Base-by-base conservation (phyloP, 2,329 filamentous ascomycete genomes). In the Scytalidium lignicola region DNA sequence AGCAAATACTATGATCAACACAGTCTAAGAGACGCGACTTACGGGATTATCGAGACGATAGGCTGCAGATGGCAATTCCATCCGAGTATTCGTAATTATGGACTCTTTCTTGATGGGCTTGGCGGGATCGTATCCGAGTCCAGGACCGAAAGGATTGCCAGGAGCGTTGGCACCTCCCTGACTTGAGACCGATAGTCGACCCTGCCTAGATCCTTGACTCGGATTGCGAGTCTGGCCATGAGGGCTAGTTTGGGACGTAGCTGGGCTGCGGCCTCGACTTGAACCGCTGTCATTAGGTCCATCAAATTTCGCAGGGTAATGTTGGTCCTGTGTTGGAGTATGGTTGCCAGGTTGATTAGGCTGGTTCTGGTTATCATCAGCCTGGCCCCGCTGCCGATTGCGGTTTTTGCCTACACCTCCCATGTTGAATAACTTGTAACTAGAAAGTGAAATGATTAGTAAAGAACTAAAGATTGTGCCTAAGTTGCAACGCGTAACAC, bases 51-150 rank as follows among this genome's bases (percentile, higher is more conserved):
- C 54, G 20, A 58, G 32, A n/a, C 69, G 52, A 55, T 76, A 85
- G 0, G 80, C 80, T 57, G 82, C 79, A 0, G 79, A 67, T 0
- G 80, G 80, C 0, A 84, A 59, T 47, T 85, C 81, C 54, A 83
- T 69, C 5, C 79, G 76, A 52, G 47, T 57, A 21, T 72, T 72
- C 51, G 65, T 65, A 22, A 73, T 58, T 2, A 51, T 42, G 3
- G 47, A 49, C 20, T 48, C 29, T 17, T 50, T 4, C 59, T 55
- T 2, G 58, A 61, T 13, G 44, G 53, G n/a, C 3, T 63, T 61
- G 6, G 70, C 73, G 2, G 75, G 74, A 51, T 78, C 75, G 21
- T 61, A 72, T 0, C 75, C 74, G 21, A 73, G 54, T 13, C 59
- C 46, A 17, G 28, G 49, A 9, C 41, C 50, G 32, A 55, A 61